Base-by-base conservation (phyloP, 306 rosid species). In the Inga leiocalycina region DNA sequence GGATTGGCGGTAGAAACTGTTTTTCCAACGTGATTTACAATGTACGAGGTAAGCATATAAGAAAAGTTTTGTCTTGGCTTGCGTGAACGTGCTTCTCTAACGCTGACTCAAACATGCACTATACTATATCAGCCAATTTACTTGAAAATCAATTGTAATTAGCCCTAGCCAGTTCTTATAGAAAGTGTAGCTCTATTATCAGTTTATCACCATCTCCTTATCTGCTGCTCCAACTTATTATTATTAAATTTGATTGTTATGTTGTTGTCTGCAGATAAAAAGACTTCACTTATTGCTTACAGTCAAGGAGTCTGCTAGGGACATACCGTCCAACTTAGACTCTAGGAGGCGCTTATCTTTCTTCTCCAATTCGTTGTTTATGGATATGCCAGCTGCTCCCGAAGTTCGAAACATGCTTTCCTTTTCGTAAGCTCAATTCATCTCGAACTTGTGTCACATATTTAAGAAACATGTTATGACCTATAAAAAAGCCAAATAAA, bases 251-350 rank as follows among this genome's bases (percentile, higher is more conserved):
- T 71, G 71, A 44, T 77, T 81, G 82, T 66, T 85, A 48, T 57
- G 59, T 27, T 79, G 79, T 76, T 83, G 46, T 87, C 70, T 80
- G 79, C 88, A 96, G 99, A 90, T 96, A 56, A 85, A 89, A 84
- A 93, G 99, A 86, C 88, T 96, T 79, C 98, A 91, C 62, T 89
- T 96, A 66, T 84, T 96, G 93, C 98, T 96, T 76, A 96, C 97
- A 27, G 97, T 91, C 80, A 96, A 78, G 90, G 99, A 96, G 88
- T 96, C 99, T 80, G 99, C 99, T 62, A 93, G 92, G 99, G 99
- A 96, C 77, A 98, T 96, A 59, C 99, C 99, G 2, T 87, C 98
- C 43, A 92, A 96, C 91, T 88, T 93, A 94, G 98, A 96, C 87
- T 98, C 99, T 76, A 90, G 91, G 83, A 87, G 98, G 87, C 97